Base-by-base conservation (phyloP, 495 filamentous ascomycete species). In the Xanthoparmelia taractica region DNA sequence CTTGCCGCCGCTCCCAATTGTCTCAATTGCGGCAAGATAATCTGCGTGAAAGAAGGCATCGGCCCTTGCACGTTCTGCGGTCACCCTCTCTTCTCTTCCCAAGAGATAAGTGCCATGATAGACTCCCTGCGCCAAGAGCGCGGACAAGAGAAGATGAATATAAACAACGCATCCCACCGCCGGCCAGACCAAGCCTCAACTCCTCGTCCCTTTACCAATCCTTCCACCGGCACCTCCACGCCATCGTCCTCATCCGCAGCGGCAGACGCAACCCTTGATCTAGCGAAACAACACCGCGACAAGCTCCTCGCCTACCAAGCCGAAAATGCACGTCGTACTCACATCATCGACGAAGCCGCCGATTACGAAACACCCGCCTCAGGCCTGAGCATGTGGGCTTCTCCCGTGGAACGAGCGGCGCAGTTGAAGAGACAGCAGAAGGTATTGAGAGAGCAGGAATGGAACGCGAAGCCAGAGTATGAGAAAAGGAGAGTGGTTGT, bases 11-110 rank as follows among this genome's bases (percentile, higher is more conserved):
- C 92, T 0, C 94, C 95, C 4, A 98, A 97, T 71, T 98, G 94
- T 66, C 77, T 94, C 25, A 85, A 82, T 66, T 98, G 94, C 71
- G 94, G 94, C 59, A 96, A 97, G 73, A 91, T 98, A n/a, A 87
- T 97, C 59, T 98, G 94, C 73, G 84, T 96, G 17, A 89, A 95
- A 68, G 91, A 98, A 70, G 94, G 94, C 1, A 79, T 96, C 5
- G 94, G 93, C 1, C 94, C 94, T 2, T 98, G 94, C 72, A 97
- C 94, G 10, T 97, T 95, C 70, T 98, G 94, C 77, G 80, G 80
- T 4, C 77, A 80, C 4, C 85, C 91, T 0, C 78, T 98, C 11
- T 76, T 98, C 4, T 85, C 80, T 41, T 71, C 81, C 1, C 73
- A 79, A 2, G 91, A 97, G 60, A 80, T 96, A 15, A 87, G 92